Base-by-base conservation (phyloP, 2,329 filamentous ascomycete species). In the Metarhizium album region DNA sequence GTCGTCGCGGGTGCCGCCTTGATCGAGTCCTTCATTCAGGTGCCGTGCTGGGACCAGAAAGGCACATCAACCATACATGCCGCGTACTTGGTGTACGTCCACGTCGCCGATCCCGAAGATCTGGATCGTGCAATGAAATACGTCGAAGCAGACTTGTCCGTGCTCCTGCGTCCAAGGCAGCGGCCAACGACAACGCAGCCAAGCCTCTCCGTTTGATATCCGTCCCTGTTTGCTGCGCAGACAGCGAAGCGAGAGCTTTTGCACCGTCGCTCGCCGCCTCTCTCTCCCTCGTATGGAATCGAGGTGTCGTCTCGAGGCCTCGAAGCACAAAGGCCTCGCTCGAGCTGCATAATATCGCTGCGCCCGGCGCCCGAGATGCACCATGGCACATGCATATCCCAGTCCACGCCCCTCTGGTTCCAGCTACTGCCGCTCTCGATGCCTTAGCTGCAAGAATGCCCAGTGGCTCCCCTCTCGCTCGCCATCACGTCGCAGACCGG, bases 401-500 rank as follows among this genome's bases (percentile, higher is more conserved):
- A 45, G 20, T 38, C 20, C 48, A 49, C 51, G 47, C 55, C 53
- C 55, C 53, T 53, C 49, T 40, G 50, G 53, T 54, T 57, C 55
- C 53, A 54, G 52, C 53, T 50, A 47, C 50, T 47, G 51, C 48
- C 37, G 23, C 42, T 38, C 50, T 55, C 43, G 47, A 42, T 49
- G 43, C 51, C 51, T 52, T 52, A 45, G n/a, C 47, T 42, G 50
- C 50, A 49, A 37, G 43, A 43, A 38, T 52, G 42, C 51, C 51
- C 51, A 52, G 51, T 43, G 35, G 27, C 24, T 40, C 47, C 51
- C 51, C 37, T 47, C 43, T 22, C 9, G 47, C 37, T 46, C 42
- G 38, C 24, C 47, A 22, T 37, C 9, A 18, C 29, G 13, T 9
- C 46, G 45, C 29, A 16, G 23, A 33, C 40, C 24, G 43, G 23